phyloP scores from a whole-genome alignment of 495 filamentous ascomycete genomes.

The Podospora australis region DNA sequence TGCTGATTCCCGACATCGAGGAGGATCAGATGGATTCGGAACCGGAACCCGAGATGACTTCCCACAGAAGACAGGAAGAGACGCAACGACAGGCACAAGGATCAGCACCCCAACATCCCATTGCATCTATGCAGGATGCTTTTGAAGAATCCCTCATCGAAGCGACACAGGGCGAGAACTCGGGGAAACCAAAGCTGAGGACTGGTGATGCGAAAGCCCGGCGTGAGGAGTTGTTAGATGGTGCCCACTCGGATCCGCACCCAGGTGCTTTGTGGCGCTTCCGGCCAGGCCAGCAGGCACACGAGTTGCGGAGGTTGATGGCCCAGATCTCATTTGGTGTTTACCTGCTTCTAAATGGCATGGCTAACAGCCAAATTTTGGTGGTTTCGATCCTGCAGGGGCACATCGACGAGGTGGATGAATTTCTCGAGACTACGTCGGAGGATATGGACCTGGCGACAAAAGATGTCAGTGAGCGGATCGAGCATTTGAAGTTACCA shows the following conservation, averaged over 20 bases:
- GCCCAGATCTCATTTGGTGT: slow-evolving; percentile 93
- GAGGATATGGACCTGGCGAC: slow-evolving; percentile 83
- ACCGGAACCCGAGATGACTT: slow-evolving; percentile 12
- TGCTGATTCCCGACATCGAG: slow-evolving; percentile 15
- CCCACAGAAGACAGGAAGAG: not conserved
- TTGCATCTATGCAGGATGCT: slow-evolving; percentile 78
- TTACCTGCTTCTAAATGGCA: slow-evolving; percentile 74
- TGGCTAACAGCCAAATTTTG: slow-evolving; percentile 80
- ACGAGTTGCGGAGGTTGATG: slow-evolving; percentile 84
- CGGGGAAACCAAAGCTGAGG: slow-evolving; percentile 45
- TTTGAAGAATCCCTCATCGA: slow-evolving; percentile 90
- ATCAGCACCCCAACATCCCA: slow-evolving; percentile 47
- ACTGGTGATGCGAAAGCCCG: slow-evolving; percentile 58
- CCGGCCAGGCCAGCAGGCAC: slow-evolving; percentile 57
- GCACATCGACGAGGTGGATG: slow-evolving; percentile 91
- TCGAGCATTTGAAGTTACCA: slow-evolving; percentile 73
- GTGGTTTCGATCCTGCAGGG: slow-evolving; percentile 84
- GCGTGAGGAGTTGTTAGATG: slow-evolving; percentile 63
- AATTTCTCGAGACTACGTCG: slow-evolving; percentile 74
- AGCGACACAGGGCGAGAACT: slow-evolving; percentile 44
- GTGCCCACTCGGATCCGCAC: slow-evolving; percentile 49
- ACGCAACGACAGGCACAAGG: not conserved
- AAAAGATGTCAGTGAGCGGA: slow-evolving; percentile 64
- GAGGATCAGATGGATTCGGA: slow-evolving; percentile 8
- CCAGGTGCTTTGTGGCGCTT: slow-evolving; percentile 69